Conservation (phyloP, 345 rosid genomes). For the Linum lewisii region DNA sequence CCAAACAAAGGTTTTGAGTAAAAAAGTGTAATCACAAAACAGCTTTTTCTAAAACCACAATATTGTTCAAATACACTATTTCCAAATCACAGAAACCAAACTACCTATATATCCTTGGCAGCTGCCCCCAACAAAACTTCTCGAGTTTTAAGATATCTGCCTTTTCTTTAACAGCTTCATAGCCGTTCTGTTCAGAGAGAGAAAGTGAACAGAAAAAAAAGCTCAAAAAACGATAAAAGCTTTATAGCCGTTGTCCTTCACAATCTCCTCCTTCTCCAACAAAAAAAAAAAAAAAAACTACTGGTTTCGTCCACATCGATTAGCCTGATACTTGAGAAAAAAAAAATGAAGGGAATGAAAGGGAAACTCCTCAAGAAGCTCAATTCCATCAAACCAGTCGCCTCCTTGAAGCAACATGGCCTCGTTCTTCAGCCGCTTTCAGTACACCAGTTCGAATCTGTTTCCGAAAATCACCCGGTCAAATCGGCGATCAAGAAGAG, state of each 20-base stretch:
- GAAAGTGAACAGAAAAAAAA: not conserved
- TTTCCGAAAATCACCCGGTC: conserved; percentile 21
- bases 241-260: conserved; percentile 66
- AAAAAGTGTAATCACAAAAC: too few species aligned
- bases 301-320: not conserved
- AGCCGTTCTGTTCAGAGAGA: not conserved
- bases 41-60: too few species aligned
- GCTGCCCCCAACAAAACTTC: conserved; percentile 12
- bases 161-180: not conserved
- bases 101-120: too few species aligned
- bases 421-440: conserved; percentile 47
- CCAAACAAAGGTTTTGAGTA: too few species aligned
- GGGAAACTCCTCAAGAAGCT: conserved; percentile 63
- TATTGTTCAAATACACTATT: too few species aligned
- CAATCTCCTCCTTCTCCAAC: conserved; percentile 9
- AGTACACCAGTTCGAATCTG: conserved; percentile 46
- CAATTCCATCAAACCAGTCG: conserved; percentile 49
- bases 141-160: conserved; percentile 18
- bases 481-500: conserved; percentile 20
- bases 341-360: conserved; percentile 61
- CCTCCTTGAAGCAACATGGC: conserved; percentile 47
- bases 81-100: too few species aligned
- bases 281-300: not conserved
- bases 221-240: not conserved
- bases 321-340: not conserved